phyloP scores from a whole-genome alignment of 2,329 filamentous ascomycete genomes.

The Eutypa lata region DNA sequence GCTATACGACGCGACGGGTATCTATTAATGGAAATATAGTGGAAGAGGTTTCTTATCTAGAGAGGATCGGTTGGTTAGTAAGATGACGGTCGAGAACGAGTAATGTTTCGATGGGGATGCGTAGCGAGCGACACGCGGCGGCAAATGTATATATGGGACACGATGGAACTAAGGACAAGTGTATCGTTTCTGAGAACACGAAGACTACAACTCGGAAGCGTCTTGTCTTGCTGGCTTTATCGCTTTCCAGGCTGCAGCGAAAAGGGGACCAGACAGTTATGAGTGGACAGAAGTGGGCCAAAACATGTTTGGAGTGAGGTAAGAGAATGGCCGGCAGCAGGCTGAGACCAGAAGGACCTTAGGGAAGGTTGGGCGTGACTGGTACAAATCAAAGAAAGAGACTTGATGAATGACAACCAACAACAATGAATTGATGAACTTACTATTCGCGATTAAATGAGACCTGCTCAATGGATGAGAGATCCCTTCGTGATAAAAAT shows the following conservation, averaged over 20 bases:
- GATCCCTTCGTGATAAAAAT: conserved; percentile 29
- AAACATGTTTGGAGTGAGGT: not conserved
- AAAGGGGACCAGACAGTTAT: conserved; percentile 24
- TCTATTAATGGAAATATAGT: conserved; percentile 23
- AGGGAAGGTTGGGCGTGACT: not conserved
- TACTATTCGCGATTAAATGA: conserved; percentile 31
- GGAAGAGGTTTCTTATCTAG: conserved; percentile 7
- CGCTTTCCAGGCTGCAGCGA: conserved; percentile 24
- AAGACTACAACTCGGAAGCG: not conserved
- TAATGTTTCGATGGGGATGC: not conserved
- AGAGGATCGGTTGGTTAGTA: conserved; percentile 10
- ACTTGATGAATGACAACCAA: not conserved
- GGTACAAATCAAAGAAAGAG: not conserved
- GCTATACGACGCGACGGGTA: conserved; percentile 35
- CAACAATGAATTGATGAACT: conserved; percentile 8
- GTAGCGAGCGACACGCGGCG: not conserved
- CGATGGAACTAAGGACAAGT: conserved; percentile 1
- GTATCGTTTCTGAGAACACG: not conserved
- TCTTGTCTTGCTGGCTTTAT: conserved; percentile 5
- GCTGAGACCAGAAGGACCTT: not conserved
- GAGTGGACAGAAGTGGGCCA: conserved; percentile 19
- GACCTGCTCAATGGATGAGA: conserved; percentile 34
- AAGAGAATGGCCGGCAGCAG: not conserved
- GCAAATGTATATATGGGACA: not conserved
- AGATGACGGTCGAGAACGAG: not conserved